Evolutionary conservation across 208 protist species (phyloP), one percentile per base, ranked within the genome.

Genomic region (Leishmania arabica): DNA sequence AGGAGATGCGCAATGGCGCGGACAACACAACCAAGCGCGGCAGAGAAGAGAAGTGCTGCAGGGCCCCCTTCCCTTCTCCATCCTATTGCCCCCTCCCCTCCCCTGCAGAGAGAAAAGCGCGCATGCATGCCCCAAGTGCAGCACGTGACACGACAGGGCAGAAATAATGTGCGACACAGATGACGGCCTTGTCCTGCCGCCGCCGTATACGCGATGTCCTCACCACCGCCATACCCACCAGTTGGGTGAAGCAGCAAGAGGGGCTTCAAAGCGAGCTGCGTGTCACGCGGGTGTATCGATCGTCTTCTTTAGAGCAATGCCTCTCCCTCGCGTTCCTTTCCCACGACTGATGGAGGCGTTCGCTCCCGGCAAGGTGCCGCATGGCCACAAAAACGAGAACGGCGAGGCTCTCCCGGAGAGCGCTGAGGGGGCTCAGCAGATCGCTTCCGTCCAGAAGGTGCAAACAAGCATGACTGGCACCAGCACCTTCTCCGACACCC

Each of bases 381-480:
- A 37, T 54, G 40, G 27, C 45, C 69, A 53, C 24, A 73, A 6
- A 34, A 31, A 27, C 40, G 31, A 68, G 8, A 47, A 68, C n/a
- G 21, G 9, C 42, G 4, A 37, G 69, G 21, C 40, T 17, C 13
- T 53, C 69, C 69, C 1, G 11, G 13, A 76, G 24, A 76, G 5
- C 60, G n/a, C 15, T 1, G n/a, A 15, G 9, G 51, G n/a, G 4
- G 42, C 58, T 75, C 64, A 90, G 19, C 83, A 83, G 37, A 90
- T 83, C 6, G 69, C 75, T n/a, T 81, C 75, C 24, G 88, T 90
- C 91, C 93, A 96, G 60, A 69, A 78, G 0, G 89, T 95, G 77
- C 88, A 96, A 19, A 85, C 73, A 27, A 93, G 78, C 84, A 93
- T 92, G 15, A 94, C 72, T 3, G 91, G 90, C 66, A 89, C 66